Evolutionary conservation across 2,329 filamentous ascomycete species (phyloP).

Genomic region (Lecanosticta acicola): DNA sequence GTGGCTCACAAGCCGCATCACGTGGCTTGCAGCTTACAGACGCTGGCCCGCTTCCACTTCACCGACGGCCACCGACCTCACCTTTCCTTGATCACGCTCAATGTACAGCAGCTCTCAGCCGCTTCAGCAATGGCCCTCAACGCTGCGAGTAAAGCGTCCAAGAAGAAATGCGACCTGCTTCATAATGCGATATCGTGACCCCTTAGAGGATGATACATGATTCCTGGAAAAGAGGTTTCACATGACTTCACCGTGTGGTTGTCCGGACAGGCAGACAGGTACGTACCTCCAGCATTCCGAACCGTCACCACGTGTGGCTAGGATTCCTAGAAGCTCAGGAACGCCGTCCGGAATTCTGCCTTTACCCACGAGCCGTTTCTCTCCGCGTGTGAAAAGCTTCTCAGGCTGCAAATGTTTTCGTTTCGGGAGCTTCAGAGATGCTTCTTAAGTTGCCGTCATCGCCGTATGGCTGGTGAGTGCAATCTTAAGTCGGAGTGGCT

Average conservation of each 20-base stretch:
- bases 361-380: not conserved
- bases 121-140: not conserved
- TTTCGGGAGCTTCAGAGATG: not conserved
- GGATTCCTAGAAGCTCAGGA: not conserved
- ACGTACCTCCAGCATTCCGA: not conserved
- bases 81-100: not conserved
- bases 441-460: too few relatives aligned
- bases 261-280: not conserved
- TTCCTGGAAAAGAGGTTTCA: not conserved
- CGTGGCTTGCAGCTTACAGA: not conserved
- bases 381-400: not conserved
- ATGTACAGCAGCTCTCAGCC: not conserved
- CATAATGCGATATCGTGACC: too few relatives aligned
- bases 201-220: not conserved
- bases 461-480: too few relatives aligned
- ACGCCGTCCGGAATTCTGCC: not conserved
- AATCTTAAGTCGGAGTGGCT: too few relatives aligned
- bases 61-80: not conserved
- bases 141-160: not conserved
- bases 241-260: not conserved
- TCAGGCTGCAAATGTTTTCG: too few relatives aligned
- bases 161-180: not conserved
- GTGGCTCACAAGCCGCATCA: not conserved
- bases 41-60: not conserved
- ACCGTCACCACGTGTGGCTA: not conserved